Conservation (phyloP, 2,329 filamentous ascomycete genomes). For the Apiospora saccharicola region DNA sequence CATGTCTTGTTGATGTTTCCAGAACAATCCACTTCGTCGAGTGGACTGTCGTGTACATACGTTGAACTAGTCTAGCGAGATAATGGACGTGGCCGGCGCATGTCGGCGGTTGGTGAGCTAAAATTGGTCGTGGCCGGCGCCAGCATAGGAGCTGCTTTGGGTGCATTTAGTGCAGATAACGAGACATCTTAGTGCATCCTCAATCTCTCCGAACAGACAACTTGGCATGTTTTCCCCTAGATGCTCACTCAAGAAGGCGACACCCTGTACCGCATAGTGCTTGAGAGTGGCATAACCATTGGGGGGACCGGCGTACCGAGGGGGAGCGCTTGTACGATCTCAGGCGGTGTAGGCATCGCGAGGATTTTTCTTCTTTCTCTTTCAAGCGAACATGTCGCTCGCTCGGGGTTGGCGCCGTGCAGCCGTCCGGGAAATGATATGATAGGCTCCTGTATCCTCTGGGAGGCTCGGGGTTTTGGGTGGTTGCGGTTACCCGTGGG, state of each 20-base stretch:
- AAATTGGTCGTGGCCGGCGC: conserved; percentile 9
- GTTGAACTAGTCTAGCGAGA: conserved; percentile 3
- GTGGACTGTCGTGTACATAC: neutral
- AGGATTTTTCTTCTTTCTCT: neutral
- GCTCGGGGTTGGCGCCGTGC: conserved; percentile 10
- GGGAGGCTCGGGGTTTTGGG: neutral
- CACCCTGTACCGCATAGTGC: conserved; percentile 1
- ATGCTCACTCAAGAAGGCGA: conserved; percentile 8
- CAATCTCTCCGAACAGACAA: conserved; percentile 15
- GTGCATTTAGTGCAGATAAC: conserved; percentile 11
- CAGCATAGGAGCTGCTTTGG: neutral
- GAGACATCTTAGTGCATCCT: conserved; percentile 15
- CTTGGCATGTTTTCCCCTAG: neutral
- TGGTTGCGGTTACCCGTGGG: conserved; percentile 9
- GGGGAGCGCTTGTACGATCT: neutral
- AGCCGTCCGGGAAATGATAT: conserved; percentile 2
- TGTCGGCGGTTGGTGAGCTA: conserved; percentile 6
- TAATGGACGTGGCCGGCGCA: conserved; percentile 16
- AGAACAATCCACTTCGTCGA: conserved; percentile 14
- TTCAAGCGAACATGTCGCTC: neutral
- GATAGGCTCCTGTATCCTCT: neutral
- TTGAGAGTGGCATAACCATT: neutral
- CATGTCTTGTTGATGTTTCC: conserved; percentile 16
- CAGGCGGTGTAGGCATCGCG: conserved; percentile 12
- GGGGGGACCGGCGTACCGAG: neutral